Evolutionary conservation across 768 basidiomycete genomes (phyloP).

Genomic region (Mycena kentingensis): DNA sequence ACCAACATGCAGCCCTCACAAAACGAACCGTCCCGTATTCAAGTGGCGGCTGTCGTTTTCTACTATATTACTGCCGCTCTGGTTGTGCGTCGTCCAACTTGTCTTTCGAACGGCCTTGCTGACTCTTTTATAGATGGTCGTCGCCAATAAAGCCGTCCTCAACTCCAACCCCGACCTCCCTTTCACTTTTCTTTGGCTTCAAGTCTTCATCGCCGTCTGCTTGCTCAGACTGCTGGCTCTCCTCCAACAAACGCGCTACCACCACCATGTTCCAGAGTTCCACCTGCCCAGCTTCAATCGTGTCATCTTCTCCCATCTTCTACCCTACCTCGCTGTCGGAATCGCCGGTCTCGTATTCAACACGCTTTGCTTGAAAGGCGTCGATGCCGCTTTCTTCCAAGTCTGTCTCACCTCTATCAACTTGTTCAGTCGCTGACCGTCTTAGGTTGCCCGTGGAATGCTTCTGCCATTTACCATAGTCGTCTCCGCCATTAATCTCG

Average conservation of each 20-base stretch:
- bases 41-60: constrained; percentile 22
- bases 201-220: not conserved
- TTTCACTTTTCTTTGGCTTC: constrained; percentile 1
- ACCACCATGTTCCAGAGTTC: not conserved
- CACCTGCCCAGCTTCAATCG: not conserved
- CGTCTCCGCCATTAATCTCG: constrained; percentile 8
- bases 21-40: constrained; percentile 29
- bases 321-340: not conserved
- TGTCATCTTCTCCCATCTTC: not conserved
- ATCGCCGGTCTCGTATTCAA: not conserved
- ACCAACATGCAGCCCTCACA: constrained; percentile 6
- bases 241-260: not conserved
- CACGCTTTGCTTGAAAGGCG: not conserved
- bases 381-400: constrained; percentile 17
- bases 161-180: not conserved
- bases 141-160: not conserved
- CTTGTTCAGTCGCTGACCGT: not conserved
- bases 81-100: constrained; percentile 56
- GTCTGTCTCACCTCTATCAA: not conserved
- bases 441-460: constrained; percentile 14
- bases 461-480: constrained; percentile 17
- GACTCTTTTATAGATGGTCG: not conserved
- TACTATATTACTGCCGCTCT: constrained; percentile 37
- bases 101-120: constrained; percentile 45
- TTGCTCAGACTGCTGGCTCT: not conserved